Evolutionary conservation across 2,329 filamentous ascomycete species (phyloP), one percentile per base, ranked within the genome.

Genomic region (Talaromyces marneffei): DNA sequence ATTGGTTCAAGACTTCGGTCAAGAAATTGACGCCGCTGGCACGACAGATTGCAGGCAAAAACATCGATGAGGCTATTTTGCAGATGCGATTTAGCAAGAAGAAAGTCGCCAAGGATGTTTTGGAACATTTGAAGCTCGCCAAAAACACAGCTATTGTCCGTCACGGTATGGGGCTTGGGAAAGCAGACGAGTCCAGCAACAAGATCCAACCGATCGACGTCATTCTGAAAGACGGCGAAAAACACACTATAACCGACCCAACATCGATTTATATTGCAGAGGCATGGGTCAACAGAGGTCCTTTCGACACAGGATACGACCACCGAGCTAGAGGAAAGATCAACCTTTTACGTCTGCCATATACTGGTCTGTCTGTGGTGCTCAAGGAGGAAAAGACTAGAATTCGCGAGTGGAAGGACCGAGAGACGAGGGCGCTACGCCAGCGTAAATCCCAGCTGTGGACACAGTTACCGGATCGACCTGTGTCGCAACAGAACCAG

Each of bases 21-120:
- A 99, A 99, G 85, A 99, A 99, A 80, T 82, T 99, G 60, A 87
- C 88, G 57, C 88, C 90, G 69, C 79, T 99, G 55, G 87, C 93
- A 25, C 86, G 89, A 60, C 94, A 97, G 78, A 94, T 99, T 71
- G 83, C 87, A 2, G 94, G 94, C 66, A 97, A 97, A 83, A 87
- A 88, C n/a, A 82, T 99, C 64, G 91, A 95, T 62, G 92, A 99
- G 37, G 94, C 94, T 14, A 90, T 97, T 66, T 78, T 90, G 59
- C 94, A 99, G 81, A 96, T 99, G 91, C 85, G 88, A 60, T 97
- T 93, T 79, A 93, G 88, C 75, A 91, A 91, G 81, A 99, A 99
- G 85, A 93, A 92, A 79, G 89, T 89, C 65, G 90, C 93, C 6
- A 81, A 85, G 66, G 91, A 96, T 70, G 85, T 97, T 29, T 80